Percentiles rank a stretch among this genome's conserved stretches.
Evolutionary conservation across 768 basidiomycete species (phyloP).

Genomic region (Pleurotus giganteus): DNA sequence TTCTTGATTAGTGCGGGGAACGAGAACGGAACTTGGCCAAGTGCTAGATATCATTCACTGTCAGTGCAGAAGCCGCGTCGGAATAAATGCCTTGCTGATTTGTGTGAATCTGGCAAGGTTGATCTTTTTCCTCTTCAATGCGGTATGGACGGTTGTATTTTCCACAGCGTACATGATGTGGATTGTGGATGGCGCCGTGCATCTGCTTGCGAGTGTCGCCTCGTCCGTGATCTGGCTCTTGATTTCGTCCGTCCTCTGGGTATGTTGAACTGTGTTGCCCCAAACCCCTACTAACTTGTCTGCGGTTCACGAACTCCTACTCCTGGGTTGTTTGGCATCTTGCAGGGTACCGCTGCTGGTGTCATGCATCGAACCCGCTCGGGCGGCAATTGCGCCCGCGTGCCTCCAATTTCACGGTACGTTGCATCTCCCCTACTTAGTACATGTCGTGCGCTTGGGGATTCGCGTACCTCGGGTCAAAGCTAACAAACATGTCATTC

Average conservation of each 20-base stretch:
- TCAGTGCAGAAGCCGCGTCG: slow-evolving; percentile 28
- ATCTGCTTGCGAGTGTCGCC: slow-evolving; percentile 72
- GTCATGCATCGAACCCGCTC: slow-evolving; percentile 63
- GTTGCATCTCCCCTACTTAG: slow-evolving; percentile 16
- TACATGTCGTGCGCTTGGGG: slow-evolving; percentile 17
- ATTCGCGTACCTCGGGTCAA: slow-evolving; percentile 7
- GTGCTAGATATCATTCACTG: slow-evolving; percentile 62
- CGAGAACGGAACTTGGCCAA: slow-evolving; percentile 59
- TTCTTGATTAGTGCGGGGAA: slow-evolving; percentile 73
- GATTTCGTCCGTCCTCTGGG: slow-evolving; percentile 67
- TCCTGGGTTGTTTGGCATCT: not conserved
- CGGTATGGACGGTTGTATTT: slow-evolving; percentile 76
- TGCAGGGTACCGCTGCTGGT: slow-evolving; percentile 65
- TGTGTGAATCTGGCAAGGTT: slow-evolving; percentile 31
- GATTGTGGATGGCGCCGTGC: slow-evolving; percentile 63
- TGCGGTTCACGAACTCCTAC: not conserved
- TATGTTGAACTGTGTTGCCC: slow-evolving; percentile 25
- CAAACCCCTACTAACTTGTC: not conserved
- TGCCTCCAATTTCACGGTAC: slow-evolving; percentile 51
- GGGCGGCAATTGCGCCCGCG: slow-evolving; percentile 57
- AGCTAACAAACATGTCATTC: not conserved
- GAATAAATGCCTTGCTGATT: slow-evolving; percentile 11
- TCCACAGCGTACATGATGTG: slow-evolving; percentile 68
- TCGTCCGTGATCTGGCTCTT: slow-evolving; percentile 76
- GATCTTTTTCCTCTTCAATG: slow-evolving; percentile 60